phyloP scores from a whole-genome alignment of 805 yeast genomes.

The Zygosaccharomyces rouxii region DNA sequence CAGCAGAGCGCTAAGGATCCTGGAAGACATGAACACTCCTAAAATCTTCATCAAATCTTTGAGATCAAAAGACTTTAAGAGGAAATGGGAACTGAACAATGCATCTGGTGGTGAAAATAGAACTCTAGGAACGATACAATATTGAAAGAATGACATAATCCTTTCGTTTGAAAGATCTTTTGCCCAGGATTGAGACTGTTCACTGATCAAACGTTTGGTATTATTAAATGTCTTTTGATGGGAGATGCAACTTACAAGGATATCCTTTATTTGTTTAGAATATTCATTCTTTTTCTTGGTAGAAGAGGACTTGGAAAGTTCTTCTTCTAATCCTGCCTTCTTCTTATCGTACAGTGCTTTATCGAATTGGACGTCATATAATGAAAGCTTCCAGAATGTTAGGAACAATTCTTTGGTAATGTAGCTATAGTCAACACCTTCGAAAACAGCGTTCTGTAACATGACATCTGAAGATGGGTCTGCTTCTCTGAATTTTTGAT shows the following conservation, averaged over 20 bases:
- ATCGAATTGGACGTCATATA: constrained; percentile 65
- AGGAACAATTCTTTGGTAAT: constrained; percentile 45
- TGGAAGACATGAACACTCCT: constrained; percentile 45
- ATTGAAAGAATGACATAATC: constrained; percentile 45
- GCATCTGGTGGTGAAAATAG: constrained; percentile 83
- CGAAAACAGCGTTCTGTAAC: constrained; percentile 14
- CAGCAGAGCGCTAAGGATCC: constrained; percentile 52
- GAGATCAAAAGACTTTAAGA: constrained; percentile 46
- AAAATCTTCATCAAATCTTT: constrained; percentile 41
- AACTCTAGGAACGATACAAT: constrained; percentile 71
- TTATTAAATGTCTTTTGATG: constrained; percentile 23
- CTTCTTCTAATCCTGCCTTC: constrained; percentile 17
- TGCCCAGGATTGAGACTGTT: constrained; percentile 16
- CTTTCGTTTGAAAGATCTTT: constrained; percentile 19
- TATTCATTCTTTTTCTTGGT: constrained; percentile 19
- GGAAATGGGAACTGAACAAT: constrained; percentile 56
- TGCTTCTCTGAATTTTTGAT: constrained; percentile 23
- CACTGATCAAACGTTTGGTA: constrained; percentile 8
- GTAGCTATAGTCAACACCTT: constrained; percentile 24
- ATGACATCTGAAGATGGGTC: constrained; percentile 10
- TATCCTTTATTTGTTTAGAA: constrained; percentile 16
- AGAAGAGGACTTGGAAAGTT: constrained; percentile 10
- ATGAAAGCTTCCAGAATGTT: constrained; percentile 67
- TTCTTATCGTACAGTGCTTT: constrained; percentile 48
- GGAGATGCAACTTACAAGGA: constrained; percentile 17